These are phyloP conservation scores for Claviceps pazoutovae DNA, from an alignment of 2,329 filamentous ascomycete genomes.

Conservation along the genomic window DNA sequence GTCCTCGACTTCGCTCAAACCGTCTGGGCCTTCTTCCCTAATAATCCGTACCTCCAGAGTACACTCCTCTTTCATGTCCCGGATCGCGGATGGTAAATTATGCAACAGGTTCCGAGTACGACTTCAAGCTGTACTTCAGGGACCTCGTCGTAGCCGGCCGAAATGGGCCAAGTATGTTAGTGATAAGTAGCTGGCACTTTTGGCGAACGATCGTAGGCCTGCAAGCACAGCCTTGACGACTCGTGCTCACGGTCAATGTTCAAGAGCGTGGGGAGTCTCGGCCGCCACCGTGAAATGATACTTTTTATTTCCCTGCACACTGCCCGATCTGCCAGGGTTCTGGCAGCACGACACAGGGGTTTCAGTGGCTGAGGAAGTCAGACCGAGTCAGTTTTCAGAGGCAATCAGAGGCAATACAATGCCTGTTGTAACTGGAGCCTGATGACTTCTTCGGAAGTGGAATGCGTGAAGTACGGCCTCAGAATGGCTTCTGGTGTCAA, in stretches of 20 bases:
- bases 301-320: constrained; percentile 17
- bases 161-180: not conserved
- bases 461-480: not conserved
- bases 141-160: constrained; percentile 10
- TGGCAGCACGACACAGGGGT: constrained; percentile 26
- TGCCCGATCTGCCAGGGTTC: constrained; percentile 20
- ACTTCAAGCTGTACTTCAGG: not conserved
- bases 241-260: constrained; percentile 25
- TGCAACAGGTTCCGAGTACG: not conserved
- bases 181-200: not conserved
- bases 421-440: constrained; percentile 1
- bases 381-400: constrained; percentile 9
- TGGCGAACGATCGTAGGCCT: constrained; percentile 14
- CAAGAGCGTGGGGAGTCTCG: constrained; percentile 22
- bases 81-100: not conserved
- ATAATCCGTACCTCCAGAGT: constrained; percentile 1
- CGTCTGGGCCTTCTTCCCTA: not conserved
- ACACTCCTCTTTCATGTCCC: not conserved
- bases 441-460: not conserved
- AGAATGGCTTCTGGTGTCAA: not conserved
- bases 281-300: constrained; percentile 21
- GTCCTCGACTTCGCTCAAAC: constrained; percentile 3
- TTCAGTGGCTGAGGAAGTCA: constrained; percentile 16
- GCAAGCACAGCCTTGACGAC: constrained; percentile 22
- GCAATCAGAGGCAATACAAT: not conserved